These are phyloP conservation scores for Skeletonema costatum DNA, from an alignment of 108 stramenopile species.

Conservation along the genomic window DNA sequence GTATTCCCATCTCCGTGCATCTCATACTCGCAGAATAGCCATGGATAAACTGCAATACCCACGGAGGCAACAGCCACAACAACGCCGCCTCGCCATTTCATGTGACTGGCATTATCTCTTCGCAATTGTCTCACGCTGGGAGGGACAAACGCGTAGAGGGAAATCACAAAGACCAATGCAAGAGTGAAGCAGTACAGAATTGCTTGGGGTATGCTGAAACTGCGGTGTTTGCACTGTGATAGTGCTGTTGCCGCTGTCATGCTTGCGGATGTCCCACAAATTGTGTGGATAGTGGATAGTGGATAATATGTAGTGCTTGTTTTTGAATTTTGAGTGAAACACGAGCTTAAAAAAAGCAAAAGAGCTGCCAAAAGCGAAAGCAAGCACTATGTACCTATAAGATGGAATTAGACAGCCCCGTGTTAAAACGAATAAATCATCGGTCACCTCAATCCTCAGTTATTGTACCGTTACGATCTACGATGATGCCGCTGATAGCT, in stretches of 20 bases:
- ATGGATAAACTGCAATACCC: slow-evolving; percentile 51
- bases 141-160: slow-evolving; percentile 79
- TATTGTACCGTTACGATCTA: too few species aligned
- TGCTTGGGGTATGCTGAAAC: not conserved
- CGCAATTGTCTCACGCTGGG: slow-evolving; percentile 47
- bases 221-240: not conserved
- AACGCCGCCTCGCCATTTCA: slow-evolving; percentile 59
- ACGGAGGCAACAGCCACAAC: slow-evolving; percentile 38
- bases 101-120: slow-evolving; percentile 64
- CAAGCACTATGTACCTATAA: too few species aligned
- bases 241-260: not conserved
- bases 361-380: too few species aligned
- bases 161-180: slow-evolving; percentile 59
- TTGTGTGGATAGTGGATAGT: too few species aligned
- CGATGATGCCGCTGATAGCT: too few species aligned
- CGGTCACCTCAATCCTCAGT: too few species aligned
- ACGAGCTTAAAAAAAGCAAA: too few species aligned
- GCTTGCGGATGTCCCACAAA: too few species aligned
- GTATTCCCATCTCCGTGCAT: not conserved
- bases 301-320: too few species aligned
- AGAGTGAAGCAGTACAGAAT: slow-evolving; percentile 37
- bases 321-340: not conserved
- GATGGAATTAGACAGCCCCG: too few species aligned
- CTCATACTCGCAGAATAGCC: slow-evolving; percentile 49
- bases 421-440: too few species aligned